These are phyloP conservation scores for Solanum pennellii DNA, from an alignment of 257 asterid species.

Conservation along the genomic window DNA sequence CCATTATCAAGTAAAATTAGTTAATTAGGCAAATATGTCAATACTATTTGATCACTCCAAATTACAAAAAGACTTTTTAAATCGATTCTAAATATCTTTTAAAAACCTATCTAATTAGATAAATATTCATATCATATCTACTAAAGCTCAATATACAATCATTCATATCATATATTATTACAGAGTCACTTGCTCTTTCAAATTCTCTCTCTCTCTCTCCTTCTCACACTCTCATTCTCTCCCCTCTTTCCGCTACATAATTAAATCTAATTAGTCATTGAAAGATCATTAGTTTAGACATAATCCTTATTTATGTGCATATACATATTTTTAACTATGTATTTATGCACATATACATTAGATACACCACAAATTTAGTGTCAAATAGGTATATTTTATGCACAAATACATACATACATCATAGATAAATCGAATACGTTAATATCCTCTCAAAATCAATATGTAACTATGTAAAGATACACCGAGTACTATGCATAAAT, in stretches of 20 bases:
- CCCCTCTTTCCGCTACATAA: neutral
- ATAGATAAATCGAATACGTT: accelerated
- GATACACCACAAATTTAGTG: neutral
- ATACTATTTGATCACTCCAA: neutral
- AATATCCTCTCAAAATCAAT: neutral
- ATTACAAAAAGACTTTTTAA: neutral
- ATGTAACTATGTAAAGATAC: neutral
- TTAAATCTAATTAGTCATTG: neutral
- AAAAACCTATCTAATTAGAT: no score
- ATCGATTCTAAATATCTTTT: no score
- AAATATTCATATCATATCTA: neutral
- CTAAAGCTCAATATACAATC: neutral
- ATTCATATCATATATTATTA: no score
- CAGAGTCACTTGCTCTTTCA: neutral
- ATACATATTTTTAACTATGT: no score
- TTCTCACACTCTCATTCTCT: neutral
- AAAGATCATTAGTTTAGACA: neutral
- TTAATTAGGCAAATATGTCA: neutral
- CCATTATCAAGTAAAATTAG: neutral
- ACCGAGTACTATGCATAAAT: neutral
- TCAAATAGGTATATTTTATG: neutral
- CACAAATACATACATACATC: neutral
- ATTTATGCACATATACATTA: neutral
- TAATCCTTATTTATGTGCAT: no score
- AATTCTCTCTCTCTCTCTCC: neutral